Percentiles rank a stretch among this genome's conserved stretches.
phyloP scores from a whole-genome alignment of 306 rosid genomes.

The Lagenaria siceraria region DNA sequence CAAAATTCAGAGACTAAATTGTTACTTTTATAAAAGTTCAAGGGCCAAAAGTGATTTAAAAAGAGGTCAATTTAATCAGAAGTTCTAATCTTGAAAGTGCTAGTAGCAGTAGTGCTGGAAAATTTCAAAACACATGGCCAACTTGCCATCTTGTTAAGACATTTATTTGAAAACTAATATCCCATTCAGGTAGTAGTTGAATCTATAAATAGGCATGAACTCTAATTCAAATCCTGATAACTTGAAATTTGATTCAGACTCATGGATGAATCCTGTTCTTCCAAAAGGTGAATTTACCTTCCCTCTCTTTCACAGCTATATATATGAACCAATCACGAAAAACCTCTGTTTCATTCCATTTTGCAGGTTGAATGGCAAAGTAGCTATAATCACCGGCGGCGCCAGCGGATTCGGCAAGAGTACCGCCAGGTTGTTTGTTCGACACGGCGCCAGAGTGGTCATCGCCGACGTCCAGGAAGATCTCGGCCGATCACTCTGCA shows the following conservation, averaged over 20 bases:
- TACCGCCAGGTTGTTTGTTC: constrained; percentile 35
- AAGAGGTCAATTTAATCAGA: no score
- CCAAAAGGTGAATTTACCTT: neutral
- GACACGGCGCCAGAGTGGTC: constrained; percentile 54
- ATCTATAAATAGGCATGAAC: neutral
- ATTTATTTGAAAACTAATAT: no score
- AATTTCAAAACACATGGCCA: no score
- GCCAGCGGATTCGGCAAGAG: constrained; percentile 68
- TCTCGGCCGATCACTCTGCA: constrained; percentile 34
- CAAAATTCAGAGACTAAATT: no score
- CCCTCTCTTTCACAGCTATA: neutral
- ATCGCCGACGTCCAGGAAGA: constrained; percentile 64
- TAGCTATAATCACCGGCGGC: constrained; percentile 67
- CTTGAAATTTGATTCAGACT: neutral
- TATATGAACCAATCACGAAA: neutral
- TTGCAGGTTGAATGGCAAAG: constrained; percentile 53
- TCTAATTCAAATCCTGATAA: neutral
- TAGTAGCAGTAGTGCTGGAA: no score
- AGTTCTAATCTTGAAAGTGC: no score
- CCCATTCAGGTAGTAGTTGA: no score
- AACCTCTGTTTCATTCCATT: neutral
- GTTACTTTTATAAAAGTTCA: no score
- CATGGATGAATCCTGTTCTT: neutral
- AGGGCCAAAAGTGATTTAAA: no score
- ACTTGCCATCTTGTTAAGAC: no score